Conservation (phyloP, 257 asterid genomes). For the Haberlea rhodopensis region DNA sequence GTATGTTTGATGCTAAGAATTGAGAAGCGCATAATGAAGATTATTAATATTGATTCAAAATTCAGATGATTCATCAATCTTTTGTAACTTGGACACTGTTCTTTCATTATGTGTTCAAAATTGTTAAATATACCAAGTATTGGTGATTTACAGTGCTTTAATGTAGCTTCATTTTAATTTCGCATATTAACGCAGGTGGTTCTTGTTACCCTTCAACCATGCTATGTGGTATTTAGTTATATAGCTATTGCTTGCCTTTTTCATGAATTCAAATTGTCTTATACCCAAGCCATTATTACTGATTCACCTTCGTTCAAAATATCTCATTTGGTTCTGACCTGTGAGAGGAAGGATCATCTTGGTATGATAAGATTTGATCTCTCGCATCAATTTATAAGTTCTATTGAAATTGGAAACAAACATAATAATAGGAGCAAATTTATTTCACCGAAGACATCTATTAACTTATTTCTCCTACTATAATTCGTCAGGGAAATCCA, state of each 20-base stretch:
- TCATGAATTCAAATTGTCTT: background rate
- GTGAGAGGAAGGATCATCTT: background rate
- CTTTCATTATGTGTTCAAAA: background rate
- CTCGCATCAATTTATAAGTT: background rate
- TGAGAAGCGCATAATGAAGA: background rate
- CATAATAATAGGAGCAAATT: constrained; percentile 12
- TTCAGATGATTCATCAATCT: background rate
- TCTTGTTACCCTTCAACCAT: background rate
- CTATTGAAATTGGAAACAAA: background rate
- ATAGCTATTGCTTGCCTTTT: background rate
- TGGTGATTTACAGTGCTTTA: background rate
- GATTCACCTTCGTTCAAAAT: background rate
- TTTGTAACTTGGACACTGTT: background rate
- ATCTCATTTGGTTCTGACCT: background rate
- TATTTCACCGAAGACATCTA: background rate
- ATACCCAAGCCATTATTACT: background rate
- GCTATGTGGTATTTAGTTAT: background rate
- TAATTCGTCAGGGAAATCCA: constrained; percentile 26
- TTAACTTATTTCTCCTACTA: background rate
- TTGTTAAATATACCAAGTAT: background rate
- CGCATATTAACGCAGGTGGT: background rate
- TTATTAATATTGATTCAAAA: background rate
- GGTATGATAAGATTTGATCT: background rate
- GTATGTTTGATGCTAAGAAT: background rate
- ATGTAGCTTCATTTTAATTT: background rate